Evolutionary conservation across 2,329 filamentous ascomycete genomes (phyloP).

Genomic region (Helminthosporium solani): DNA sequence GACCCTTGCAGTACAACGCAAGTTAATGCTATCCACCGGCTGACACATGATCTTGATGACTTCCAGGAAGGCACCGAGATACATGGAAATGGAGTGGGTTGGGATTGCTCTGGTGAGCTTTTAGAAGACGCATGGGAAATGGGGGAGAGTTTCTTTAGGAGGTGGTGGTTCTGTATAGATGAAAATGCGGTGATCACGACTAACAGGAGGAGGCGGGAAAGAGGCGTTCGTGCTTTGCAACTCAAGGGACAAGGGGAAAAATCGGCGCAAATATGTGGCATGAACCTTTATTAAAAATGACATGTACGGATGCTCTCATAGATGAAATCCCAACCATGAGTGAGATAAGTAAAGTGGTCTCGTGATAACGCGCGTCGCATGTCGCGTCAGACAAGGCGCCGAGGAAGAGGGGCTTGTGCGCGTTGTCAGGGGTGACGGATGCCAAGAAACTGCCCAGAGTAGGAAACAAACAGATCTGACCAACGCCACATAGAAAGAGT

Average conservation of each 20-base stretch:
- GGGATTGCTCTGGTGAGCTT: slow-evolving; percentile 52
- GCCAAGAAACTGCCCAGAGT: background rate
- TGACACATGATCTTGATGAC: slow-evolving; percentile 61
- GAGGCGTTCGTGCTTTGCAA: slow-evolving; percentile 42
- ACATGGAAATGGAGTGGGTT: slow-evolving; percentile 41
- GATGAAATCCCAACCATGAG: no score
- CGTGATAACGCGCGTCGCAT: background rate
- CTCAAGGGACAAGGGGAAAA: slow-evolving; percentile 3
- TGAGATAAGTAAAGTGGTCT: no score
- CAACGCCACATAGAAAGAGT: background rate
- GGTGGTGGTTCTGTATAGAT: slow-evolving; percentile 64
- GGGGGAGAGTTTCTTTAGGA: slow-evolving; percentile 58
- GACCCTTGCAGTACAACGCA: slow-evolving; percentile 26
- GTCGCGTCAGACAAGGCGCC: background rate
- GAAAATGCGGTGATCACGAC: slow-evolving; percentile 54
- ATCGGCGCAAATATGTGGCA: background rate
- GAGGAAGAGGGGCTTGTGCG: background rate
- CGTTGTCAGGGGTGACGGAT: background rate
- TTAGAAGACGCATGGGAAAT: slow-evolving; percentile 57
- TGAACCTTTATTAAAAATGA: no score
- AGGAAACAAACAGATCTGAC: background rate
- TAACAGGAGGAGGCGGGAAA: slow-evolving; percentile 52
- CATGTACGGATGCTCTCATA: no score
- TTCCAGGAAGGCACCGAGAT: slow-evolving; percentile 47
- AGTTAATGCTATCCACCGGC: slow-evolving; percentile 51